phyloP scores from a whole-genome alignment of 495 filamentous ascomycete genomes.

The Xylaria sp. region DNA sequence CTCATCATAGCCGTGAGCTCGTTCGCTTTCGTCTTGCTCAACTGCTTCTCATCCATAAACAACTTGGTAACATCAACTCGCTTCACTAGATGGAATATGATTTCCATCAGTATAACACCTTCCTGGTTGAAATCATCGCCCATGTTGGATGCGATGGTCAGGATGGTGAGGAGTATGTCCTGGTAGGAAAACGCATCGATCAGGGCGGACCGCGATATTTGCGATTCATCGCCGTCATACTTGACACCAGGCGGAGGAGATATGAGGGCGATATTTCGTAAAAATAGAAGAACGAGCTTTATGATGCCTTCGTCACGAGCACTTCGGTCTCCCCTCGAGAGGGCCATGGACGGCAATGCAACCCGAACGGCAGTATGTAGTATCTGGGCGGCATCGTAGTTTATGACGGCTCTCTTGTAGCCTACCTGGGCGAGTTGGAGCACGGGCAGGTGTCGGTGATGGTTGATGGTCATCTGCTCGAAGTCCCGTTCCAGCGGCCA shows the following conservation, averaged over 20 bases:
- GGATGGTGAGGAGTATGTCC: constrained; percentile 82
- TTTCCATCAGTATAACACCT: constrained; percentile 85
- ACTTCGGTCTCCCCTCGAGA: constrained; percentile 75
- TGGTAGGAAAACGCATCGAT: constrained; percentile 89
- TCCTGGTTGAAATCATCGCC: constrained; percentile 90
- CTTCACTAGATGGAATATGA: constrained; percentile 89
- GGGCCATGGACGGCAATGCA: constrained; percentile 86
- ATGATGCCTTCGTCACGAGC: constrained; percentile 91
- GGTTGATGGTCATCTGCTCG: constrained; percentile 85
- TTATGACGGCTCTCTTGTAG: constrained; percentile 89
- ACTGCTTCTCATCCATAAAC: constrained; percentile 80
- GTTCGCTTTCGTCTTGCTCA: constrained; percentile 68
- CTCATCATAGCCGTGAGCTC: constrained; percentile 76
- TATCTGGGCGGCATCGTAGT: constrained; percentile 75
- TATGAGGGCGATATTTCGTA: constrained; percentile 89
- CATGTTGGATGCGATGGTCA: constrained; percentile 89
- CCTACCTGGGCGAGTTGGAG: constrained; percentile 83
- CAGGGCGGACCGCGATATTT: constrained; percentile 84
- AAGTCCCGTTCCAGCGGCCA: constrained; percentile 86
- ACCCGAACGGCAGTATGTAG: constrained; percentile 79
- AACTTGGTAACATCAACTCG: constrained; percentile 85
- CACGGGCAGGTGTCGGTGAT: constrained; percentile 88
- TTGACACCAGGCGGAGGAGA: constrained; percentile 64
- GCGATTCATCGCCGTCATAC: constrained; percentile 77
- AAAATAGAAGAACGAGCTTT: constrained; percentile 84